Evolutionary conservation across 75 land plant genomes (phyloP).

Genomic region (Picea glauca): DNA sequence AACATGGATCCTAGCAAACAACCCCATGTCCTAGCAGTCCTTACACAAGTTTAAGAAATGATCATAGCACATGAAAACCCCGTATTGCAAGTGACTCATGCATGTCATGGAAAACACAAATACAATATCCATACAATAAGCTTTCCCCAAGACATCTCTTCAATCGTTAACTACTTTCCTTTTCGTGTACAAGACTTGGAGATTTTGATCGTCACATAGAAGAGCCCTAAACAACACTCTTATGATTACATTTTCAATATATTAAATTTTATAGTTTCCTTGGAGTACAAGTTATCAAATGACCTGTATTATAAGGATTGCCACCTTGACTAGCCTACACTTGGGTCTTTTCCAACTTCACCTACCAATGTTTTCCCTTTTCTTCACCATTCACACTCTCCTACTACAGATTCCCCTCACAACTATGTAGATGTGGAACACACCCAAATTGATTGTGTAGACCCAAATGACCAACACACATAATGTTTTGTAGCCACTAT

Average conservation of each 20-base stretch:
- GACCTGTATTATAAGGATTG: background rate
- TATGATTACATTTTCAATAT: background rate
- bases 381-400: background rate
- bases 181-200: too few relatives aligned
- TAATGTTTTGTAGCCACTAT: background rate
- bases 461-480: background rate
- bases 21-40: too few relatives aligned
- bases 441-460: background rate
- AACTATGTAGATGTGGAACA: background rate
- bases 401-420: background rate
- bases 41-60: too few relatives aligned
- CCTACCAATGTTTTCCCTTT: background rate
- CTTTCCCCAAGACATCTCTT: too few relatives aligned
- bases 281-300: background rate
- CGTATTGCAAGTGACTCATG: too few relatives aligned
- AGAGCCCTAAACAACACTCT: background rate
- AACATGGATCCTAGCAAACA: too few relatives aligned
- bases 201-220: too few relatives aligned
- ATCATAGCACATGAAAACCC: too few relatives aligned
- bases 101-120: too few relatives aligned
- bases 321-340: background rate
- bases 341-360: background rate
- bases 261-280: background rate
- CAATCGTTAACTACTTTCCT: too few relatives aligned
- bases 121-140: too few relatives aligned